Evolutionary conservation across 1,284 basidiomycete genomes (phyloP), one percentile per base, ranked within the genome.

Genomic region (Rhizoctonia solani): DNA sequence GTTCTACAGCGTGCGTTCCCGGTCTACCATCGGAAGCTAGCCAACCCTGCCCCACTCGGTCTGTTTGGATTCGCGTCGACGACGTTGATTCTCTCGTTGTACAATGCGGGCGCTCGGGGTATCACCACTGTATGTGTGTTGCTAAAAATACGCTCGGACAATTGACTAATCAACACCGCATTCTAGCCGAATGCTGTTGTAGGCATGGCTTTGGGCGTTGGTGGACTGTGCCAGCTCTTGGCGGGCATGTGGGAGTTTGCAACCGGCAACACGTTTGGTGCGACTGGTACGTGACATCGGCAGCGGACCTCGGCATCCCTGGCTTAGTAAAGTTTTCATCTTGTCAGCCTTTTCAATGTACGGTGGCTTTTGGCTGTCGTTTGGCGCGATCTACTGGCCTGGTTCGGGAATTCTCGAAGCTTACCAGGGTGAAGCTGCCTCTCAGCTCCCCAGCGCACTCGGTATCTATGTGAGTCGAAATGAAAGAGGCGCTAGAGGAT

Each of bases 11-110:
- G 25, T 53, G 50, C 50, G 50, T 53, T 53, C 50, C 50, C 50
- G 50, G 27, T 30, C 29, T 54, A 42, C 73, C 78, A 78, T 72
- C 72, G 80, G 54, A 77, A 76, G 54, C 77, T 82, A 66, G 82
- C 77, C 69, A 83, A 83, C 76, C 82, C 82, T 0, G 80, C 82
- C 0, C 82, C 82, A 37, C 75, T 83, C 11, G 83, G 83, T 69
- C 74, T 81, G 30, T 74, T 78, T 68, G 74, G 71, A 34, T 82
- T 81, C 73, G 80, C 79, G 52, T 79, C 78, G 5, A 83, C 82
- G 19, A 83, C 82, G 3, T 81, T 82, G 56, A 74, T 83, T 37
- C 76, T 83, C 13, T 82, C 81, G 37, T 69, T 79, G 67, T 75
- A 72, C 74, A 81, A 78, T 72, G 73, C 77, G 55, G 67, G 72